These are phyloP conservation scores for Trichoderma parareesei DNA, from an alignment of 495 filamentous ascomycete species.

Conservation along the genomic window DNA sequence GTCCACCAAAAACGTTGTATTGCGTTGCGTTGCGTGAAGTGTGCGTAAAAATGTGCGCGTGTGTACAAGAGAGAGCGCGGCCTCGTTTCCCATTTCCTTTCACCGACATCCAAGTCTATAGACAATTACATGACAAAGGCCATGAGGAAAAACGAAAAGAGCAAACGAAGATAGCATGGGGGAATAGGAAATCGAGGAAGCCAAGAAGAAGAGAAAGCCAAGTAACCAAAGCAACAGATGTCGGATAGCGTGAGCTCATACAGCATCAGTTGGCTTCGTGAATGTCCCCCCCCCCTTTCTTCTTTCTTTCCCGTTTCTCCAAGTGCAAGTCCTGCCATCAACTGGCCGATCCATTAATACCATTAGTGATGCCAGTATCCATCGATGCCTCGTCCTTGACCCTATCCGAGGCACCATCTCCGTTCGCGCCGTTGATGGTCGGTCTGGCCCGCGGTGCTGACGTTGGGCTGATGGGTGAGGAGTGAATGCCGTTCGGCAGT, in stretches of 20 bases:
- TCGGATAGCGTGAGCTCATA: neutral
- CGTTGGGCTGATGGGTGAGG: slow-evolving; percentile 21
- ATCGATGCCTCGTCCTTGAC: neutral
- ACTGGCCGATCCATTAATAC: slow-evolving; percentile 1
- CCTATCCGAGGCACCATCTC: neutral
- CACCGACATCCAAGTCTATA: neutral
- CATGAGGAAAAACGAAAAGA: neutral
- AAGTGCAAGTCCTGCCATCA: neutral
- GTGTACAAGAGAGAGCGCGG: slow-evolving; percentile 2
- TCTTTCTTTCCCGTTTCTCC: neutral
- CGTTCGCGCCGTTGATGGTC: slow-evolving; percentile 24
- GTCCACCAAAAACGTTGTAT: neutral
- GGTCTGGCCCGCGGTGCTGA: slow-evolving; percentile 20
- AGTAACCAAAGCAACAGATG: neutral
- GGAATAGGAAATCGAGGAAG: neutral
- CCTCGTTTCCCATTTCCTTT: neutral
- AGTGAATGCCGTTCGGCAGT: slow-evolving; percentile 28
- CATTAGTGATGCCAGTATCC: neutral
- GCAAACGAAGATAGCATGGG: neutral
- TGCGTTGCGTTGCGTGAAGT: slow-evolving; percentile 5
- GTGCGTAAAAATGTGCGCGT: slow-evolving; percentile 1
- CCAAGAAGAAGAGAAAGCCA: neutral
- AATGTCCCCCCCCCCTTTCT: neutral
- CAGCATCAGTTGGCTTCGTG: neutral
- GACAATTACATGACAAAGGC: slow-evolving; percentile 7